Conservation (phyloP, 352 stramenopile genomes). For the Phytophthora vignae region DNA sequence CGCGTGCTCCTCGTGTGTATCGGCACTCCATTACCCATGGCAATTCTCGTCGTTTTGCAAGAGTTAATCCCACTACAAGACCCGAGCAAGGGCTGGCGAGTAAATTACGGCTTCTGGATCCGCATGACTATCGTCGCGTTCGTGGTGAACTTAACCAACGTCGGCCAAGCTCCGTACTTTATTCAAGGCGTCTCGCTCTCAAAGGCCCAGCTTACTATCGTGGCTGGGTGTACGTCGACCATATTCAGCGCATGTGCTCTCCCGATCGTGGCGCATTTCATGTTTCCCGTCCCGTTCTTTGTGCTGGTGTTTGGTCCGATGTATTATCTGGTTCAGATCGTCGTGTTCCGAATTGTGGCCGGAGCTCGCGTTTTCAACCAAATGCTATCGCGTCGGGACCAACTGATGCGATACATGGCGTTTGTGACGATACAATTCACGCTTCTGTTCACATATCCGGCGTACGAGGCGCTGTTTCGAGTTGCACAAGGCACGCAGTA, state of each 20-base stretch:
- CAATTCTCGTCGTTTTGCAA: neutral
- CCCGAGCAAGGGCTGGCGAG: constrained; percentile 8
- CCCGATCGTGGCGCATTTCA: neutral
- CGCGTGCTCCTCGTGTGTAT: constrained; percentile 11
- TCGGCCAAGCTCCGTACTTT: constrained; percentile 3
- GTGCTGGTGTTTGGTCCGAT: constrained; percentile 1
- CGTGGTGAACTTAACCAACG: neutral
- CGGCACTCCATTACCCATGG: constrained; percentile 6
- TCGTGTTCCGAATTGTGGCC: constrained; percentile 3
- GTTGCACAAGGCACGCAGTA: constrained; percentile 1
- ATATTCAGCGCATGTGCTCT: constrained; percentile 1
- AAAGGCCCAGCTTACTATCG: neutral
- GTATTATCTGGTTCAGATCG: constrained; percentile 11
- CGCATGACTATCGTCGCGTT: constrained; percentile 7
- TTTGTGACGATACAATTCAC: constrained; percentile 12
- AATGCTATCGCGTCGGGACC: constrained; percentile 7
- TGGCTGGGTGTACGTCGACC: neutral
- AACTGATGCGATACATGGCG: constrained; percentile 2
- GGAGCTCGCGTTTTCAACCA: neutral
- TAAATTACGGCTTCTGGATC: constrained; percentile 24
- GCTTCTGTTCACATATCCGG: constrained; percentile 12
- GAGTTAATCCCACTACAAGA: constrained; percentile 23
- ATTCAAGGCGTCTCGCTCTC: constrained; percentile 1
- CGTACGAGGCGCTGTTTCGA: constrained; percentile 18
- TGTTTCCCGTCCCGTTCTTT: constrained; percentile 21